Conservation (phyloP, 495 filamentous ascomycete species). For the Lophium mytilinum region DNA sequence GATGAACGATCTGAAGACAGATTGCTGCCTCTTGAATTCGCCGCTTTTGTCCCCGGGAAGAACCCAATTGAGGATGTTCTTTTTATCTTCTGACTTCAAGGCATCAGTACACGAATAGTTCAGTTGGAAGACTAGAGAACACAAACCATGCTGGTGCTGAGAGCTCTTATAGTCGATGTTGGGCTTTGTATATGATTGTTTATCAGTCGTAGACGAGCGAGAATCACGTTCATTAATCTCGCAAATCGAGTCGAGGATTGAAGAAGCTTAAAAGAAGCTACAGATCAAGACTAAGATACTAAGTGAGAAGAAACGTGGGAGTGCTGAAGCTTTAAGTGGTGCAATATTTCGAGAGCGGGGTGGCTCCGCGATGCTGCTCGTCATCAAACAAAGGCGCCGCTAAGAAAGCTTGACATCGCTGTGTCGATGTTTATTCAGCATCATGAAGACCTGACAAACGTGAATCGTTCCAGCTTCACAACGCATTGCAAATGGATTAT, state of each 20-base stretch:
- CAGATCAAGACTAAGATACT: background rate
- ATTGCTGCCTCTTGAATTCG: slow-evolving; percentile 69
- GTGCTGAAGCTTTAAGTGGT: background rate
- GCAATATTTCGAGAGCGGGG: background rate
- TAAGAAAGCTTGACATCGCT: too few relatives aligned
- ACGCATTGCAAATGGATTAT: too few relatives aligned
- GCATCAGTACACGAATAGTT: background rate
- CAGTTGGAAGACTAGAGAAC: background rate
- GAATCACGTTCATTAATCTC: background rate
- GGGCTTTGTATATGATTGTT: background rate
- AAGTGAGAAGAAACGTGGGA: too few relatives aligned
- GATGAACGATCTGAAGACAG: slow-evolving; percentile 38
- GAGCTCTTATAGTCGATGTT: background rate
- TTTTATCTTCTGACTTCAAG: slow-evolving; percentile 13
- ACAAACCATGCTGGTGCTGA: background rate
- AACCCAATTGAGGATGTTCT: slow-evolving; percentile 75
- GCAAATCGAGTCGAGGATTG: background rate
- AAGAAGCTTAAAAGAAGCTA: background rate
- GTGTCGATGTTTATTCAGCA: too few relatives aligned
- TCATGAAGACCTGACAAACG: too few relatives aligned
- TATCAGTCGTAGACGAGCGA: background rate
- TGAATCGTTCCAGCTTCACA: too few relatives aligned
- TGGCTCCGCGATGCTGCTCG: background rate
- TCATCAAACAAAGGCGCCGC: background rate
- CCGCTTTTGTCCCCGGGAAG: slow-evolving; percentile 62